Evolutionary conservation across 1,284 basidiomycete genomes (phyloP).

Genomic region (Cryptococcus sp.): DNA sequence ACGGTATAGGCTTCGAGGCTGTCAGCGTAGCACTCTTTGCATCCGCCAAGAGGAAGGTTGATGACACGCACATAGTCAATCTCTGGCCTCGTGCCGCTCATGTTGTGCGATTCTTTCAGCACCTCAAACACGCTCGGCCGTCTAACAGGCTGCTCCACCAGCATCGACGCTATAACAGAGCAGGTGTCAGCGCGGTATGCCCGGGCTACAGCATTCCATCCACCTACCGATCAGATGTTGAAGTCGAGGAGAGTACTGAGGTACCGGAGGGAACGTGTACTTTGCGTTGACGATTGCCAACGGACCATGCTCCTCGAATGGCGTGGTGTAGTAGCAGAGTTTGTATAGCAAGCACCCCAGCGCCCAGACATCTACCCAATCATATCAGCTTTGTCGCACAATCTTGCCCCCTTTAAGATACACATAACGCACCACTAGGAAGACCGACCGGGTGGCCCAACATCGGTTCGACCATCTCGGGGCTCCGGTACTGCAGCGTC

Average conservation of each 20-base stretch:
- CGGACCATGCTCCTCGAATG: slow-evolving; percentile 94
- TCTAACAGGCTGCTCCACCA: slow-evolving; percentile 77
- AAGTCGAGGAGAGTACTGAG: slow-evolving; percentile 83
- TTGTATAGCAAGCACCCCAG: slow-evolving; percentile 75
- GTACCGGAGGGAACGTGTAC: slow-evolving; percentile 89
- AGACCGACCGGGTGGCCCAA: slow-evolving; percentile 47
- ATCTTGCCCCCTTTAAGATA: background rate
- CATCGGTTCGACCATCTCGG: slow-evolving; percentile 88
- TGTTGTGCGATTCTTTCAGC: slow-evolving; percentile 67
- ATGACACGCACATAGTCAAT: slow-evolving; percentile 60
- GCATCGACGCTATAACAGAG: slow-evolving; percentile 66
- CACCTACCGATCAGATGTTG: slow-evolving; percentile 78
- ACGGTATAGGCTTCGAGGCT: slow-evolving; percentile 22
- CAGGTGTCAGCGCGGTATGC: background rate
- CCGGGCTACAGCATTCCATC: background rate
- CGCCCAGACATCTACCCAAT: slow-evolving; percentile 65
- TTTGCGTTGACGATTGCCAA: slow-evolving; percentile 95
- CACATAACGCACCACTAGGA: slow-evolving; percentile 53
- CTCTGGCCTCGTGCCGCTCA: slow-evolving; percentile 76
- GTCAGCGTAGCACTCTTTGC: background rate
- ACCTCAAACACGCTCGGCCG: slow-evolving; percentile 79
- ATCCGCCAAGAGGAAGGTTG: background rate
- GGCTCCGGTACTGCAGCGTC: slow-evolving; percentile 91
- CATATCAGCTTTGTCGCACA: slow-evolving; percentile 14
- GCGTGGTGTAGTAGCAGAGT: slow-evolving; percentile 96